Base-by-base conservation (phyloP, 768 basidiomycete genomes). In the Tylopilus cervinicoccineus region DNA sequence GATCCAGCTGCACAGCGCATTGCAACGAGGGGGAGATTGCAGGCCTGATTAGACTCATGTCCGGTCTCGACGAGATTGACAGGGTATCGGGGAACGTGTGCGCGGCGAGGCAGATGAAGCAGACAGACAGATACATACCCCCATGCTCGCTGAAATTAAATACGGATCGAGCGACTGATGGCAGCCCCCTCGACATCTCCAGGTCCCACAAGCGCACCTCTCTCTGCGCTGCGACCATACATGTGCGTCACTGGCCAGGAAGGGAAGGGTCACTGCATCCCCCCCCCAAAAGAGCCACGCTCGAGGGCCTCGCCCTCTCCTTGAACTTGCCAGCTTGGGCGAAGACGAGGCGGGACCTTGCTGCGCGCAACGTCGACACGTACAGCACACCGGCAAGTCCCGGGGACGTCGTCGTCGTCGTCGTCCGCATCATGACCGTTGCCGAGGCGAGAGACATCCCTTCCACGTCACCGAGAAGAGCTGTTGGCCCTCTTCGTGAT, bases 91-190 rank as follows among this genome's bases (percentile, higher is more conserved):
- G 36, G 22, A 65, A 63, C 66, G 66, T 67, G 66, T 54, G 32
- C 45, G 33, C 58, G 56, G 50, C 66, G 59, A 65, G 64, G 64
- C 60, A 33, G 37, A n/a, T n/a, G n/a, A n/a, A n/a, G n/a, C n/a
- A n/a, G n/a, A n/a, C n/a, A n/a, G n/a, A n/a, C n/a, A 51, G 53
- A 58, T 52, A 39, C 36, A 47, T 52, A 38, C 45, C 50, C 11
- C 29, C 19, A 43, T 22, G 31, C 44, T 41, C 17, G 11, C 54
- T 55, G 54, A 55, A 48, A 62, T 56, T 54, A 52, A 60, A 62
- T 52, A 48, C 57, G 57, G 33, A 34, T 34, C 33, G 33, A 34
- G 19, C 28, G 28, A 16, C 31, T 55, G 53, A 55, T 55, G 47
- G 20, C 43, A 24, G 53, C 53, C 36, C 27, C 23, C 43, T 52